Percentiles rank a stretch among this genome's conserved stretches.
These are phyloP conservation scores for Coemansia sp. DNA, from an alignment of 192 early-diverging fungal species.

Conservation along the genomic window DNA sequence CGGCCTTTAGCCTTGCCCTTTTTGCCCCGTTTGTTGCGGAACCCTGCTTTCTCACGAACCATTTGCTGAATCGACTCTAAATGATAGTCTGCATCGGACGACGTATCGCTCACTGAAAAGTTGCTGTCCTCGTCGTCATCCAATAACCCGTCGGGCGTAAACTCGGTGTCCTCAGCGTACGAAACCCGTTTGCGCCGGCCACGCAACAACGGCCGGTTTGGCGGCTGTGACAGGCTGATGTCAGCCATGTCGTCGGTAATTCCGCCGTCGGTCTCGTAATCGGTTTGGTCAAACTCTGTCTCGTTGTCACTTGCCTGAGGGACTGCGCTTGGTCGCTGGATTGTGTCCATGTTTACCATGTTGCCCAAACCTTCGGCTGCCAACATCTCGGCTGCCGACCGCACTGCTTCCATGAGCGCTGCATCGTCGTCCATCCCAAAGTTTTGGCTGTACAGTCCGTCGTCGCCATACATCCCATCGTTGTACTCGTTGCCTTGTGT, in stretches of 20 bases:
- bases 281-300: not conserved
- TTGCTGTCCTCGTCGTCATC: conserved; percentile 47
- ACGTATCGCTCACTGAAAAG: conserved; percentile 23
- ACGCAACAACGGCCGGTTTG: conserved; percentile 4
- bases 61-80: conserved; percentile 23
- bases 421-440: not conserved
- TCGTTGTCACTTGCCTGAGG: not conserved
- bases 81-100: conserved; percentile 29
- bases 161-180: conserved; percentile 19
- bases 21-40: conserved; percentile 7
- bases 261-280: not conserved
- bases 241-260: not conserved
- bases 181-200: conserved; percentile 8
- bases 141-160: conserved; percentile 10
- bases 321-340: conserved; percentile 11
- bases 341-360: conserved; percentile 36
- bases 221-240: not conserved
- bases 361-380: conserved; percentile 40
- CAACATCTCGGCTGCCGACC: conserved; percentile 38
- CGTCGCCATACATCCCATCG: not conserved
- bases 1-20: not conserved
- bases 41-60: conserved; percentile 18
- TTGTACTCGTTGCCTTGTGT: not conserved
- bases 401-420: conserved; percentile 31
- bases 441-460: not conserved